A percentile compares a stretch with the other conserved stretches of the same genome.
These are phyloP conservation scores for Pyrenophora graminea DNA, from an alignment of 2,329 filamentous ascomycete species.

Conservation along the genomic window DNA sequence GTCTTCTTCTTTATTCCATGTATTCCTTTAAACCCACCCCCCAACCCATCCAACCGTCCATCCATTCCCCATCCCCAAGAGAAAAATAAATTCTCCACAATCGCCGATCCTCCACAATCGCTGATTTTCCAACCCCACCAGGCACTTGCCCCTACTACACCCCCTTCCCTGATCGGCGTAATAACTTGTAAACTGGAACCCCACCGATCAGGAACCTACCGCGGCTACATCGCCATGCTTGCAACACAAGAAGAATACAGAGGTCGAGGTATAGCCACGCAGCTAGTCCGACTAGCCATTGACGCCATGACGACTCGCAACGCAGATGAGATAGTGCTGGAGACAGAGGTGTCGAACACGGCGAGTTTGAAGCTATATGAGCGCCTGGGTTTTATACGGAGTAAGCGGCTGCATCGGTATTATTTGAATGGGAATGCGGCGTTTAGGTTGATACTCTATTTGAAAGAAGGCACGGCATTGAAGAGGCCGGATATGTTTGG, in stretches of 20 bases:
- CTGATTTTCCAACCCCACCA: constrained; percentile 9
- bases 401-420: constrained; percentile 91
- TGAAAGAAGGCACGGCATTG: constrained; percentile 58
- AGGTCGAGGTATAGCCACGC: constrained; percentile 82
- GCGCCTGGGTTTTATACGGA: constrained; percentile 84
- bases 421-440: constrained; percentile 97
- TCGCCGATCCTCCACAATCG: not conserved
- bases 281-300: constrained; percentile 85
- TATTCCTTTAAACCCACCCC: too few species aligned
- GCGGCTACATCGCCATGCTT: constrained; percentile 98
- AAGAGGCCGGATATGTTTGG: constrained; percentile 34
- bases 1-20: not conserved
- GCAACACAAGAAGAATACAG: constrained; percentile 82
- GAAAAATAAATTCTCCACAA: too few species aligned
- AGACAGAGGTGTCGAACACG: constrained; percentile 92
- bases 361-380: constrained; percentile 93
- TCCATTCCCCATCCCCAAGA: not conserved
- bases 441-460: constrained; percentile 80
- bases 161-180: constrained; percentile 75
- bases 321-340: constrained; percentile 92
- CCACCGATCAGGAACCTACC: constrained; percentile 81
- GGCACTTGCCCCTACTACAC: constrained; percentile 37
- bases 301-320: constrained; percentile 83
- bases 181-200: constrained; percentile 93
- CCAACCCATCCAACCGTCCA: not conserved